Evolutionary conservation across 2,329 filamentous ascomycete species (phyloP), one percentile per base, ranked within the genome.

Genomic region (Fusarium sp.): DNA sequence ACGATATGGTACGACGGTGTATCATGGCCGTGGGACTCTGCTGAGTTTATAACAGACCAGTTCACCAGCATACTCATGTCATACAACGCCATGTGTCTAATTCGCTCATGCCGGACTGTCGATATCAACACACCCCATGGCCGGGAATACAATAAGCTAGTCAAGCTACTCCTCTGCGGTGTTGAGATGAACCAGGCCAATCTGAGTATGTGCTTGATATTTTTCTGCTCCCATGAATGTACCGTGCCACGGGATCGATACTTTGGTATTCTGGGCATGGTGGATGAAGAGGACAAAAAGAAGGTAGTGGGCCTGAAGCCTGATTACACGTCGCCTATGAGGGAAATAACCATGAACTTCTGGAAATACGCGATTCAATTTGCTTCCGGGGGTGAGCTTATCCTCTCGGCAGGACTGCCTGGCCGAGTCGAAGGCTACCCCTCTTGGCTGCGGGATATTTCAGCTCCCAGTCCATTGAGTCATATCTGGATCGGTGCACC

Each of bases 211-310:
- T 14, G 1, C 1, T 24, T 64, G 19, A 14, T 46, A 0, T 4
- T 24, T 3, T 56, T 62, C 1, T 58, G 15, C 7, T 44, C 17
- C 3, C 36, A 51, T 1, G 9, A 10, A 0, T 63, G 58, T 10
- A 53, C 21, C 1, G n/a, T 58, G 11, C 52, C 61, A 0, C 19
- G 26, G 11, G 61, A 64, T 17, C 32, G 57, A 1, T 63, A 64
- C n/a, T 58, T 63, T 4, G 59, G 36, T 12, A 52, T 63, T 17
- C 38, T 64, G 1, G 52, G 61, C 1, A n/a, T 64, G 15, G 4
- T 64, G 1, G 32, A 62, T 0, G 56, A 42, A 6, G 12, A 50
- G 1, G 51, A 47, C 10, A 21, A 28, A 0, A 32, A 23, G 4
- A 34, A 51, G 10, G 26, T 19, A 6, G n/a, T 12, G 3, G 28